A percentile compares a stretch with the other conserved stretches of the same genome.
These are phyloP conservation scores for Leccinum sublutescens DNA, from an alignment of 768 basidiomycete species.

Conservation along the genomic window DNA sequence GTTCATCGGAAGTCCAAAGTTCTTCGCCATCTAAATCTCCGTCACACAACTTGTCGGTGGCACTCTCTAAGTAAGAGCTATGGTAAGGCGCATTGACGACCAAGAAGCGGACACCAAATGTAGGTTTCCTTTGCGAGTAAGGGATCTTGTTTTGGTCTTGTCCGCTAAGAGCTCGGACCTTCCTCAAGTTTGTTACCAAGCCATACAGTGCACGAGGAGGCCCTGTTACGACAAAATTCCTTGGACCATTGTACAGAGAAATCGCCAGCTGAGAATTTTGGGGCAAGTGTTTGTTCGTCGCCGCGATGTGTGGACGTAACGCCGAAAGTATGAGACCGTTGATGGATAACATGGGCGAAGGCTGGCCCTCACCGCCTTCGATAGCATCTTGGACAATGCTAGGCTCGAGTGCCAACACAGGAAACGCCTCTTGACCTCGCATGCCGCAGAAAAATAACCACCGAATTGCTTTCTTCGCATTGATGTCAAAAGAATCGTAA, in stretches of 20 bases:
- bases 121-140: constrained; percentile 92
- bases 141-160: constrained; percentile 93
- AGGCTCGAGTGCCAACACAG: constrained; percentile 86
- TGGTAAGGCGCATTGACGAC: constrained; percentile 97
- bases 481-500: constrained; percentile 70
- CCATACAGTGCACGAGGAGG: constrained; percentile 91
- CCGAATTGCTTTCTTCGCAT: constrained; percentile 79
- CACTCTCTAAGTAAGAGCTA: constrained; percentile 76
- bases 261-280: constrained; percentile 75
- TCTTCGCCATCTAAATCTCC: constrained; percentile 78
- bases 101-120: constrained; percentile 90
- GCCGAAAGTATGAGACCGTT: constrained; percentile 76
- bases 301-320: constrained; percentile 76
- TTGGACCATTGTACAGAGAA: constrained; percentile 91
- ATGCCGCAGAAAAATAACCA: constrained; percentile 95
- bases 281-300: constrained; percentile 86
- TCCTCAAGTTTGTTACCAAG: constrained; percentile 86
- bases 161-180: constrained; percentile 82
- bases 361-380: constrained; percentile 90
- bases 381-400: constrained; percentile 82
- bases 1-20: constrained; percentile 65
- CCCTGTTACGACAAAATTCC: constrained; percentile 90
- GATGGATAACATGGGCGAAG: constrained; percentile 91
- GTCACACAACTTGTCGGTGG: constrained; percentile 71
- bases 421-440: constrained; percentile 93